phyloP scores from a whole-genome alignment of 768 basidiomycete genomes.

The Tricholoma bakamatsutake region DNA sequence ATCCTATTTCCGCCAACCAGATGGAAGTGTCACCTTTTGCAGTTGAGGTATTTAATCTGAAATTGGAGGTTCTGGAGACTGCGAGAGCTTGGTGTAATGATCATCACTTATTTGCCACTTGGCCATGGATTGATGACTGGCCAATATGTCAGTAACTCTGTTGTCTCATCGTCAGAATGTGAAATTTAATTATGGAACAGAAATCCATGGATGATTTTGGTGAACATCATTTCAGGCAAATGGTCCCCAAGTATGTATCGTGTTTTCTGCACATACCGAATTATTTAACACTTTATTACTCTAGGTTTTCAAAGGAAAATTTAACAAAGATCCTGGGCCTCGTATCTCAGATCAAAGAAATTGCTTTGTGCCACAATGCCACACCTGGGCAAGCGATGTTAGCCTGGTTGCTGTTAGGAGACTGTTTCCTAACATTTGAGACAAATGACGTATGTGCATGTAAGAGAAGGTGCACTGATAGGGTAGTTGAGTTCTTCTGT shows the following conservation, averaged over 20 bases:
- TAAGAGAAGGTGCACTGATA: too few relatives aligned
- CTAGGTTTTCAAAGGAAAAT: constrained; percentile 26
- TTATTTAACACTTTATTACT: not conserved
- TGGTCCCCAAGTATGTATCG: constrained; percentile 25
- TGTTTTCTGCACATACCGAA: too few relatives aligned
- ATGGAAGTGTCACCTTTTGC: constrained; percentile 39
- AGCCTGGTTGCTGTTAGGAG: constrained; percentile 42
- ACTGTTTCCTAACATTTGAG: too few relatives aligned
- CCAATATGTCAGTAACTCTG: constrained; percentile 21
- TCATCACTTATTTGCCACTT: constrained; percentile 43
- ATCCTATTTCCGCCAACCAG: constrained; percentile 39
- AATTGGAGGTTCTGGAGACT: constrained; percentile 31
- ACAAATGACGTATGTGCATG: too few relatives aligned
- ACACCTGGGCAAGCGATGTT: constrained; percentile 37
- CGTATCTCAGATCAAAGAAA: constrained; percentile 25
- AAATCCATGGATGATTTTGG: constrained; percentile 36
- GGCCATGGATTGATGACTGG: constrained; percentile 46
- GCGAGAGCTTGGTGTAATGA: constrained; percentile 37
- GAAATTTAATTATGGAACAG: constrained; percentile 11
- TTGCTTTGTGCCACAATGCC: constrained; percentile 25
- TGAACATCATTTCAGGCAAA: constrained; percentile 28
- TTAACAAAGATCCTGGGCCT: constrained; percentile 28
- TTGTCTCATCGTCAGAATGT: not conserved
- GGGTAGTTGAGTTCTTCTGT: too few relatives aligned
- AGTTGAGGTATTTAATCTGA: constrained; percentile 36